Evolutionary conservation across 345 rosid species (phyloP), one percentile per base, ranked within the genome.

Genomic region (Boechera retrofracta): DNA sequence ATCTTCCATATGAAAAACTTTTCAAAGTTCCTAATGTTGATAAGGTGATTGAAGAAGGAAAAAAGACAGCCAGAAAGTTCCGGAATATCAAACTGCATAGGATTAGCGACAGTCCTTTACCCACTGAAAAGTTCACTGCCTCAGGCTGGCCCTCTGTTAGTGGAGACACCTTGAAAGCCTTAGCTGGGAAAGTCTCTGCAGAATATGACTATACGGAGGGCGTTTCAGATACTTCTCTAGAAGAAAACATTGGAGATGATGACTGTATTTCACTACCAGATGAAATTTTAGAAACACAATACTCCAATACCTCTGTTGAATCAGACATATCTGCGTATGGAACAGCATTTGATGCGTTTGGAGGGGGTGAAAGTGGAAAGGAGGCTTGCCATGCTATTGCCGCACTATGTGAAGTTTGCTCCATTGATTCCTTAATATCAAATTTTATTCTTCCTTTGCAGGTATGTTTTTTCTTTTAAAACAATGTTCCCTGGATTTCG

Each of bases 371-470:
- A 70, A 85, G 81, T 59, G 92, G 94, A 67, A 89, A 79, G 80
- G 96, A 89, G 49, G 98, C 99, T 59, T 91, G 95, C 77, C 91
- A 87, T 85, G 98, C 98, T 58, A 92, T 95, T 82, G 88, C 90
- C 75, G 86, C 98, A 67, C 82, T 95, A 64, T 92, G 94, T 83
- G 97, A 89, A 91, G 84, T 87, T 80, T 89, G 96, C 82, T 87
- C 98, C 48, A 88, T 95, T 55, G 94, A 92, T 80, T 89, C 98
- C 36, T 85, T 95, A 76, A 92, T 95, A 75, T 91, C 99, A 68
- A 95, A 95, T 67, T 95, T 95, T 85, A 92, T 95, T 79, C 91
- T 95, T 64, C 97, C 98, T 5, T 82, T 95, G 80, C 98, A 95
- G 99, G 98, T 95, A 49, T 16, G 76, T 67, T 69, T 72, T 72